Percentiles rank a stretch among this genome's conserved stretches.
Conservation (phyloP, 257 asterid species). For the Apocynum venetum region DNA sequence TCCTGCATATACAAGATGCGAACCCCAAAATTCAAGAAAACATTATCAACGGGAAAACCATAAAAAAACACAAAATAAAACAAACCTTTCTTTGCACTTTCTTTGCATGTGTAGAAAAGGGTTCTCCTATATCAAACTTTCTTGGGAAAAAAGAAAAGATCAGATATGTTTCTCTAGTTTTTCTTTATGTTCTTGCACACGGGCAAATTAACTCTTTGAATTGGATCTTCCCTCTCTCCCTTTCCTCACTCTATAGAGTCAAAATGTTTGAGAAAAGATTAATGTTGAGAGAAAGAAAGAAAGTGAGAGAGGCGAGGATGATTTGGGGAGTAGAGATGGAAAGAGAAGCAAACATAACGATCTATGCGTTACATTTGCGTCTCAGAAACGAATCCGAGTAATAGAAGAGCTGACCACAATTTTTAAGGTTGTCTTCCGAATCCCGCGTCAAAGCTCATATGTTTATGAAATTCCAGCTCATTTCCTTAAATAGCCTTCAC, state of each 20-base stretch:
- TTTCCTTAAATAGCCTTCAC: neutral
- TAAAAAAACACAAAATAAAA: neutral
- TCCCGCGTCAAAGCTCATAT: neutral
- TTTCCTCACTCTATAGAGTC: neutral
- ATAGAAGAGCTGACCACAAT: neutral
- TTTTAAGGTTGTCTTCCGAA: conserved; percentile 1
- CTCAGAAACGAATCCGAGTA: neutral
- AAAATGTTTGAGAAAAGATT: neutral
- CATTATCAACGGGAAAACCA: neutral
- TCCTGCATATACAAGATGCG: neutral
- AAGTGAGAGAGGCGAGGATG: neutral
- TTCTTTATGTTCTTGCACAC: neutral
- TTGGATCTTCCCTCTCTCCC: neutral
- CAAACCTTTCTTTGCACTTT: neutral
- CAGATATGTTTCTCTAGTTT: neutral
- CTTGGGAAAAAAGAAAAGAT: neutral
- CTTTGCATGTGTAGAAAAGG: neutral
- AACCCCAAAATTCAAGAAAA: neutral
- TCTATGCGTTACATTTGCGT: neutral
- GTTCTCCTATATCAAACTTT: neutral
- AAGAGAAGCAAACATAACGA: neutral
- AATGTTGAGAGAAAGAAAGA: neutral
- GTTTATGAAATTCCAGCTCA: neutral
- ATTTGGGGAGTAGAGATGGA: neutral
- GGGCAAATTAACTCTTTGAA: neutral